Evolutionary conservation across 164 flowering plant genomes (phyloP), one percentile per base, ranked within the genome.

Genomic region (Akebia trifoliata): DNA sequence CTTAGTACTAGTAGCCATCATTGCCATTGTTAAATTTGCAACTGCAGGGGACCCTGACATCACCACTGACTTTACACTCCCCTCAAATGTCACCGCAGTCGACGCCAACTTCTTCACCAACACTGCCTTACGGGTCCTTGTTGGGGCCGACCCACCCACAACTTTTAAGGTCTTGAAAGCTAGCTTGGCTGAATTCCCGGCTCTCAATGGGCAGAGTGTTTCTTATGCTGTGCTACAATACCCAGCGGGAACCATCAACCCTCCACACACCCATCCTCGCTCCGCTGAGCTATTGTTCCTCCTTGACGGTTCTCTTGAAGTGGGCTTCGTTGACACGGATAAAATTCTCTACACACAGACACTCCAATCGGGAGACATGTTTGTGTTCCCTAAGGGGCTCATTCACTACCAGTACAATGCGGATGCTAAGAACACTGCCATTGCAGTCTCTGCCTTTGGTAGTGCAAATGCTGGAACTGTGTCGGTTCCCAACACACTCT

Each of bases 311-410:
- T 4, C 40, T 20, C 65, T 68, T 1, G 54, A 65, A 24, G 72
- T 72, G 4, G 76, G 76, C 1, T 57, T 72, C 12, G 64, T 72
- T 18, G 64, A 64, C 59, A 65, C 64, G 0, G 42, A 45, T 3
- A 65, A 58, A 34, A 53, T 68, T 29, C 69, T 68, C 38, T 68
- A 54, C 59, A 61, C 63, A 6, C 76, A 61, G 56, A 58, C 48
- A 2, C 63, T 68, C 4, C 43, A 68, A 43, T 1, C 26, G 1
- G 76, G 76, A 4, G 72, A 72, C 57, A 25, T 72, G 53, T 72
- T 67, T 39, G 61, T 71, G 30, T 72, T 68, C 43, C 71, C 66
- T 0, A 62, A 62, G 36, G 71, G 71, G 3, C 66, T 68, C 8
- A 50, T 62, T 14, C 75, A 72, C 31, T 67, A 37, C 50, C 75